Conservation (phyloP, 148 eudicot genomes). For the Beta vulgaris region DNA sequence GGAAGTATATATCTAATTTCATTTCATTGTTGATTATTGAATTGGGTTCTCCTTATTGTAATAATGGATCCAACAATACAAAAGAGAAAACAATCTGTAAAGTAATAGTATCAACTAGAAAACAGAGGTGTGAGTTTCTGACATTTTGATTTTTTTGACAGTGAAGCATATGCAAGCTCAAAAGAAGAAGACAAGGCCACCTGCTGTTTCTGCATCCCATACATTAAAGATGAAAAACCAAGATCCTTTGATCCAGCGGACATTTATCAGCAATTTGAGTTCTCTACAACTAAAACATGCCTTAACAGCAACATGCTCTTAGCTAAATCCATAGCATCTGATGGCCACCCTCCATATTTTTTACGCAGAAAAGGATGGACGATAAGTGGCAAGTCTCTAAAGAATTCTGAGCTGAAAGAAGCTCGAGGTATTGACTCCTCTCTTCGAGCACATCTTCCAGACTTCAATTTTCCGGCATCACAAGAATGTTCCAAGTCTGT, state of each 20-base stretch:
- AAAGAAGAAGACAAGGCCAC: slow-evolving; percentile 21
- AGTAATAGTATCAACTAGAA: background rate
- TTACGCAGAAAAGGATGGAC: slow-evolving; percentile 48
- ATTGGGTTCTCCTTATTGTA: no score
- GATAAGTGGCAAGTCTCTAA: slow-evolving; percentile 27
- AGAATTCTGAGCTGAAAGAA: slow-evolving; percentile 38
- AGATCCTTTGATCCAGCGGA: slow-evolving; percentile 52
- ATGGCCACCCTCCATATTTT: slow-evolving; percentile 56
- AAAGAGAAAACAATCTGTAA: background rate
- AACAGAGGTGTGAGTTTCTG: background rate
- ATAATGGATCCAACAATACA: no score
- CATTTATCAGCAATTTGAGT: slow-evolving; percentile 63
- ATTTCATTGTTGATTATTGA: no score
- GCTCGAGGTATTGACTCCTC: slow-evolving; percentile 53
- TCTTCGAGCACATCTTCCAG: slow-evolving; percentile 54
- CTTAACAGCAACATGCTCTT: slow-evolving; percentile 14
- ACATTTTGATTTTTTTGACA: background rate
- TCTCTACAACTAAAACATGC: slow-evolving; percentile 27
- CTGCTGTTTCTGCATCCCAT: slow-evolving; percentile 12
- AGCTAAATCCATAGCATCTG: slow-evolving; percentile 52
- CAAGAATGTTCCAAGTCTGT: slow-evolving; percentile 29
- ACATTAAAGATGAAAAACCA: slow-evolving; percentile 38
- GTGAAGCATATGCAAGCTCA: slow-evolving; percentile 25
- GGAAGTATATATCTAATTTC: no score
- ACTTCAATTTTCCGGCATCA: slow-evolving; percentile 31